Conservation (phyloP, 345 rosid genomes). For the Stellera chamaejasme region DNA sequence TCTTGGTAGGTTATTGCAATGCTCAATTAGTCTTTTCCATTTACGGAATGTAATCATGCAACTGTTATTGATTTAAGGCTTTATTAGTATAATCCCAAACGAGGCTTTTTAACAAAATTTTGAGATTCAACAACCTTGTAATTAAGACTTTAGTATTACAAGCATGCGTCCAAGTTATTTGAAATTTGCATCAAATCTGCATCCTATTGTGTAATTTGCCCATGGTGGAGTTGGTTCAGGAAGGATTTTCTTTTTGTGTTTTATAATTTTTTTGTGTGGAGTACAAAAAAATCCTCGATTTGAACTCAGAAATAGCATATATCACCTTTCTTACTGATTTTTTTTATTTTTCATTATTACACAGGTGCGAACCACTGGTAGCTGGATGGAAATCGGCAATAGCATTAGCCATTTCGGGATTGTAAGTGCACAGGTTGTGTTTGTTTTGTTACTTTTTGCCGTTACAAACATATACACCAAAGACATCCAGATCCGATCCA, state of each 20-base stretch:
- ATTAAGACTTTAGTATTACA: no score
- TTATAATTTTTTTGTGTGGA: no score
- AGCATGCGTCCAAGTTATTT: no score
- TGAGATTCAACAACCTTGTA: no score
- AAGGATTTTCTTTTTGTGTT: no score
- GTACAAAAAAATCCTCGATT: no score
- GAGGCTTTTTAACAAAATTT: no score
- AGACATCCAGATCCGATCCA: conserved; percentile 45
- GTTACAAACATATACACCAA: conserved; percentile 76
- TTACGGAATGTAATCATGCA: not conserved
- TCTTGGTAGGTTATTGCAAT: conserved; percentile 48
- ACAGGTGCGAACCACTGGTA: conserved; percentile 86
- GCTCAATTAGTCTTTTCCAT: not conserved
- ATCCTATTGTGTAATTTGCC: no score
- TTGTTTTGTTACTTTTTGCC: conserved; percentile 81
- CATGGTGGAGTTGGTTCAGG: no score
- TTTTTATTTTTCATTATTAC: not conserved
- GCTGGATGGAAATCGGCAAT: conserved; percentile 99
- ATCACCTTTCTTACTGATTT: not conserved
- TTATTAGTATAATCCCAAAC: no score
- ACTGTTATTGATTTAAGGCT: not conserved
- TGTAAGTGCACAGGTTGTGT: conserved; percentile 94
- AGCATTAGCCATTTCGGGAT: conserved; percentile 96
- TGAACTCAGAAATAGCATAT: no score
- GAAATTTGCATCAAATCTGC: no score